Conservation (phyloP, 306 rosid genomes). For the Trifolium repens region DNA sequence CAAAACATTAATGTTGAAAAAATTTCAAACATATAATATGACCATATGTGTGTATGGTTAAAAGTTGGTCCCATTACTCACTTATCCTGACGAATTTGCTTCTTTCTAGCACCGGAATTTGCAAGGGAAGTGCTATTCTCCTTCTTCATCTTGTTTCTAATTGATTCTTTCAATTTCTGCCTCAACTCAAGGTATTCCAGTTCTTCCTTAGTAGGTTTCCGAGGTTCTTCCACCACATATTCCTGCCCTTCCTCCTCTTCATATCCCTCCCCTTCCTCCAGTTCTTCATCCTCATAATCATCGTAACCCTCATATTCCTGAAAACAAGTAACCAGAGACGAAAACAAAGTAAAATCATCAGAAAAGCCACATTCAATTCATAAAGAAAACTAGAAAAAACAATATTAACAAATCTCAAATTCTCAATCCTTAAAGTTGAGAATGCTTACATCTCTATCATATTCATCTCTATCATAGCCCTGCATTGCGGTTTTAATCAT, state of each 20-base stretch:
- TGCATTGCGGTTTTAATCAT: constrained; percentile 53
- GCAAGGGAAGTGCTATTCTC: constrained; percentile 51
- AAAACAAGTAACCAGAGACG: background rate
- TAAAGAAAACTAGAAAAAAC: background rate
- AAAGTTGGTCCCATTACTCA: constrained; percentile 49
- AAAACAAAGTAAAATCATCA: background rate
- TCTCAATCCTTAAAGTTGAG: constrained; percentile 14
- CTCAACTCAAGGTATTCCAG: constrained; percentile 73
- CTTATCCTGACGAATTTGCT: constrained; percentile 73
- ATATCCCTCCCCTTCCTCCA: constrained; percentile 54
- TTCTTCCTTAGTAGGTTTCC: constrained; percentile 71
- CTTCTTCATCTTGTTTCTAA: constrained; percentile 63
- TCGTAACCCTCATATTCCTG: constrained; percentile 61
- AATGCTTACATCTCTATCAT: constrained; percentile 58
- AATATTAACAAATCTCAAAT: background rate
- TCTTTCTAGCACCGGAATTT: constrained; percentile 50
- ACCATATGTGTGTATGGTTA: background rate
- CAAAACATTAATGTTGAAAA: constrained; percentile 2
- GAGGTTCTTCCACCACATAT: constrained; percentile 58
- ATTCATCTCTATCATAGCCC: constrained; percentile 59
- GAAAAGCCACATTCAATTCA: background rate
- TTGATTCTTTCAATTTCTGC: constrained; percentile 68
- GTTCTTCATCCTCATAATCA: constrained; percentile 60
- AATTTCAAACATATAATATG: background rate
- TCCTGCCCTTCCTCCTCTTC: constrained; percentile 63